Conservation (phyloP, 73 alveolate species). For the Uronychia binucleata region DNA sequence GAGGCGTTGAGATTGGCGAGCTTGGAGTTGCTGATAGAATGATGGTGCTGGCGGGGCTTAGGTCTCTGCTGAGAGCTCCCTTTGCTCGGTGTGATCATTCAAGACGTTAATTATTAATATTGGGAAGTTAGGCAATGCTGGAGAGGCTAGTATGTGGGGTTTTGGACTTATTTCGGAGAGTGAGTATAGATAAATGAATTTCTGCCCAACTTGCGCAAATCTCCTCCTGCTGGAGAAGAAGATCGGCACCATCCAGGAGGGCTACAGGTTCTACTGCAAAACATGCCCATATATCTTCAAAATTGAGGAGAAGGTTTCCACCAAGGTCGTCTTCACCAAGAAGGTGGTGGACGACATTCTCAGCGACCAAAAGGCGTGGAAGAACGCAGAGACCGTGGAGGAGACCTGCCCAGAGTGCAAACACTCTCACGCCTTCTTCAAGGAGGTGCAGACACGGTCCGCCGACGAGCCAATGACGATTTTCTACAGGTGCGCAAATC, state of each 20-base stretch:
- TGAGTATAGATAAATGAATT: conserved; percentile 63
- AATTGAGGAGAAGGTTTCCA: conserved; percentile 44
- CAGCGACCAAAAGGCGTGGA: conserved; percentile 90
- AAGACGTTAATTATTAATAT: no score
- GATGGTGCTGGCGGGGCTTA: no score
- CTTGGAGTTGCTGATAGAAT: no score
- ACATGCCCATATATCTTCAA: conserved; percentile 84
- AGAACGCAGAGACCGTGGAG: conserved; percentile 60
- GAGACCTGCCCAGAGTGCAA: conserved; percentile 74
- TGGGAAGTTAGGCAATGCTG: no score
- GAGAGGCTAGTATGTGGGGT: no score
- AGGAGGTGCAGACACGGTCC: conserved; percentile 73
- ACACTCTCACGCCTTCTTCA: conserved; percentile 64
- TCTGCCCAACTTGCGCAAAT: conserved; percentile 90
- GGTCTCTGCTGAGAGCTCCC: no score
- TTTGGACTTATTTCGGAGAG: no score
- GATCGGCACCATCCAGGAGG: conserved; percentile 9
- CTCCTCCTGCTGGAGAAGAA: conserved; percentile 67
- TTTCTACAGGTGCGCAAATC: conserved; percentile 65
- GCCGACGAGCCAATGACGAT: conserved; percentile 91
- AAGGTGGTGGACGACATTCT: conserved; percentile 78
- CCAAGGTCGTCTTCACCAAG: conserved; percentile 47
- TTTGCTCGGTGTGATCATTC: no score
- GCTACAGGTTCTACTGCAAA: conserved; percentile 74
- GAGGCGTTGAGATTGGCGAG: no score